phyloP scores from a whole-genome alignment of 768 basidiomycete species.

The Auricularia auricula-judae region DNA sequence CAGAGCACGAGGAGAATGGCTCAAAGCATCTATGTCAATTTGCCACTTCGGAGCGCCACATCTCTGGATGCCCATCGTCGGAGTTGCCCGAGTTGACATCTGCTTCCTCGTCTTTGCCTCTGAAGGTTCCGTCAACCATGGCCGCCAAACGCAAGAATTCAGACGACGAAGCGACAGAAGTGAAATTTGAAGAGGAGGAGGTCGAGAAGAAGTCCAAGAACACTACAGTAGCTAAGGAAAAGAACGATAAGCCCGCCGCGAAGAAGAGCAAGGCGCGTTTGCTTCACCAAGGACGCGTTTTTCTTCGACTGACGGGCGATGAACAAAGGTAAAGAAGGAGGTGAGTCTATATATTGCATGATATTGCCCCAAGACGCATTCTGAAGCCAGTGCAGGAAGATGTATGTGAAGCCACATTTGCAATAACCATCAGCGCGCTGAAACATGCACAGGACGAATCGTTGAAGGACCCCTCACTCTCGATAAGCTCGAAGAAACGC shows the following conservation, averaged over 20 bases:
- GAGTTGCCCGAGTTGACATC: too few species aligned
- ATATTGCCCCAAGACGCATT: background rate
- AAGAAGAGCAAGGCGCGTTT: background rate
- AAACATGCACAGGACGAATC: background rate
- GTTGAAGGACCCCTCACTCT: too few species aligned
- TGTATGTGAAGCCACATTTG: too few species aligned
- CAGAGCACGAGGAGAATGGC: too few species aligned
- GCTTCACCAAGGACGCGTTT: background rate
- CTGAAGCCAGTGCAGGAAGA: too few species aligned
- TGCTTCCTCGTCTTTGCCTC: too few species aligned
- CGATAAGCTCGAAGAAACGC: slow-evolving; percentile 18
- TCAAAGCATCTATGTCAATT: too few species aligned
- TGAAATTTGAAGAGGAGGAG: background rate
- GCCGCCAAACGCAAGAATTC: background rate
- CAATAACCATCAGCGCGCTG: background rate
- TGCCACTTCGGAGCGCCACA: too few species aligned
- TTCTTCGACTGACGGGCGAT: background rate
- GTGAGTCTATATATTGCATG: background rate
- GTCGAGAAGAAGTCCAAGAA: background rate
- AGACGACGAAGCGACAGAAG: background rate
- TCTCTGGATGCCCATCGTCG: too few species aligned
- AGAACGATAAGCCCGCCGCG: background rate
- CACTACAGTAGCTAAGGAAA: background rate
- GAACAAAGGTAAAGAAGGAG: background rate
- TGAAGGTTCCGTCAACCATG: background rate